A percentile compares a stretch with the other conserved stretches of the same genome.
Conservation (phyloP, 148 eudicot genomes). For the Rhododendron simsii region DNA sequence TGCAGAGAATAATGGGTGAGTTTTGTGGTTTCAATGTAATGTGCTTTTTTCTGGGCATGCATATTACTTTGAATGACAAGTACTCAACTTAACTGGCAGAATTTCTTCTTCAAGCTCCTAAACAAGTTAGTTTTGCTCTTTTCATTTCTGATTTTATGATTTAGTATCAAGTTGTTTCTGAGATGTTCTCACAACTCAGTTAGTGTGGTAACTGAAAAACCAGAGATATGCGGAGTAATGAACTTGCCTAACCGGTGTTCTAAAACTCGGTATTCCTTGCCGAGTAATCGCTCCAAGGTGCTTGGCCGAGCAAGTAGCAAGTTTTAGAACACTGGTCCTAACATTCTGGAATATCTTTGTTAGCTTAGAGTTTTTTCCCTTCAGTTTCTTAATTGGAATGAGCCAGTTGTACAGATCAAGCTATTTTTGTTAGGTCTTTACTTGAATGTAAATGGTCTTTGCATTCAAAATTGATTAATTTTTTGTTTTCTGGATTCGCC, state of each 20-base stretch:
- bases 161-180: neutral
- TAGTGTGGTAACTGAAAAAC: neutral
- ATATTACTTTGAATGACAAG: neutral
- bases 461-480: neutral
- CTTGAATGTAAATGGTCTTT: neutral
- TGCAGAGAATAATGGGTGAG: constrained; percentile 97
- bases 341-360: neutral
- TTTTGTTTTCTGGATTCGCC: neutral
- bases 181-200: neutral
- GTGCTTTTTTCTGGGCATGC: neutral
- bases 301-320: no score
- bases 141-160: neutral
- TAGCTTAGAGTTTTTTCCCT: neutral
- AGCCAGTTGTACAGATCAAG: neutral
- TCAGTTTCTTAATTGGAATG: neutral
- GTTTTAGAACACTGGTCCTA: no score
- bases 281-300: no score
- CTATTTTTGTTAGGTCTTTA: neutral
- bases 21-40: neutral
- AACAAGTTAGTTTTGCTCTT: neutral
- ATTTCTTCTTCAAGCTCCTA: neutral
- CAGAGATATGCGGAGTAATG: neutral
- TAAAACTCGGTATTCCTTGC: no score
- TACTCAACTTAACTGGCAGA: neutral
- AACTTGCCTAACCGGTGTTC: no score